These are phyloP conservation scores for Macaranga tanarius DNA, from an alignment of 441 rosid genomes.

Conservation along the genomic window DNA sequence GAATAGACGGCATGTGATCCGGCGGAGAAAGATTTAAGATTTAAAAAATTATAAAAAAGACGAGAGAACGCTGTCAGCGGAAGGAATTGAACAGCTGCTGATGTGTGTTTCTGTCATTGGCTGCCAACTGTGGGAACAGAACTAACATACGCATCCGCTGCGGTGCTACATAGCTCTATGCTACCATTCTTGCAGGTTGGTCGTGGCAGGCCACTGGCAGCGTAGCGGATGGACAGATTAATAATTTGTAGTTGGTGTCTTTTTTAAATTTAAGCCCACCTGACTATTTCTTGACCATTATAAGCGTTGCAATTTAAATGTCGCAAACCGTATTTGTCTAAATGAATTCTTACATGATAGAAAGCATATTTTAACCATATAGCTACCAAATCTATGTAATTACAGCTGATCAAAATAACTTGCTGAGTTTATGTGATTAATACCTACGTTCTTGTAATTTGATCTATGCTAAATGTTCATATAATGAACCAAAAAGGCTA, in stretches of 20 bases:
- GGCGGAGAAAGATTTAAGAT: background rate
- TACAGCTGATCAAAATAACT: background rate
- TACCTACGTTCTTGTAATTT: slow-evolving; percentile 5
- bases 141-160: background rate
- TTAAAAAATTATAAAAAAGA: background rate
- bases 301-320: no score
- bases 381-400: slow-evolving; percentile 2
- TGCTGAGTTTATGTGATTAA: slow-evolving; percentile 1
- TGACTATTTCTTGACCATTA: no score
- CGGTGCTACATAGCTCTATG: no score
- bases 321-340: background rate
- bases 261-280: no score
- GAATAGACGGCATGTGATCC: background rate
- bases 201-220: no score
- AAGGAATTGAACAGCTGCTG: background rate
- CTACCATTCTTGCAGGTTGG: no score
- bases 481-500: background rate
- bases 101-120: background rate
- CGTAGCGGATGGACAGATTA: background rate
- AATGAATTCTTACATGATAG: background rate
- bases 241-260: no score
- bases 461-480: slow-evolving; percentile 11
- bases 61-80: background rate
- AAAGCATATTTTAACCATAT: background rate
- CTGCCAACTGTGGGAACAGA: background rate